Evolutionary conservation across 2,329 filamentous ascomycete species (phyloP), one percentile per base, ranked within the genome.

Genomic region (Leptoxyphium fumago): DNA sequence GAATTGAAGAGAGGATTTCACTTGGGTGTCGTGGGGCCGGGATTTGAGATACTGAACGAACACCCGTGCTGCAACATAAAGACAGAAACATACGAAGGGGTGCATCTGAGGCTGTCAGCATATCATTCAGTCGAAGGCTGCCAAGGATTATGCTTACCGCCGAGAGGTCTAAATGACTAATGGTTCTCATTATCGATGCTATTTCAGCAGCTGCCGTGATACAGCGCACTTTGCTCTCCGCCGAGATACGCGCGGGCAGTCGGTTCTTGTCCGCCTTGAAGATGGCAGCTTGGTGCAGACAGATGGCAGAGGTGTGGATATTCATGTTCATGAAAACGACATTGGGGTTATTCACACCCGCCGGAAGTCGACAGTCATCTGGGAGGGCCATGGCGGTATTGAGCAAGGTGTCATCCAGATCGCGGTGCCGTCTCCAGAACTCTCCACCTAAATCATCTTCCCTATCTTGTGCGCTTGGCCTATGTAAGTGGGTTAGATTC

Each of bases 1-100:
- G 59, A 98, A 96, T 45, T 88, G 80, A n/a, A 96, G 67, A 0
- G 87, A 88, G 45, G 89, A 82, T 14, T 71, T 77, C 51, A 77
- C 83, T 61, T 78, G 84, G 57, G 72, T 77, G 61, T 96, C 89
- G 28, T 89, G 81, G 0, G 88, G 86, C n/a, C 82, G 75, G 45
- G 84, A 91, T 63, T 94, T 95, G n/a, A 96, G 72, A 56, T 93
- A 95, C 60, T 96, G 89, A 7, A 96, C 82, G 57, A 96, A 96
- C 0, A 96, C 89, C 42, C 91, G 77, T 17, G 89, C 85, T 10
- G 89, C 83, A n/a, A 96, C 88, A 55, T 95, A 96, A 38, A 98
- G 74, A 58, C 87, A 94, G 63, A 96, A 96, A 0, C 86, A 87
- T 54, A 94, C 82, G 60, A 95, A 96, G 0, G 89, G 86, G 52